Base-by-base conservation (phyloP, 306 rosid species). In the Begonia fuchsioides region DNA sequence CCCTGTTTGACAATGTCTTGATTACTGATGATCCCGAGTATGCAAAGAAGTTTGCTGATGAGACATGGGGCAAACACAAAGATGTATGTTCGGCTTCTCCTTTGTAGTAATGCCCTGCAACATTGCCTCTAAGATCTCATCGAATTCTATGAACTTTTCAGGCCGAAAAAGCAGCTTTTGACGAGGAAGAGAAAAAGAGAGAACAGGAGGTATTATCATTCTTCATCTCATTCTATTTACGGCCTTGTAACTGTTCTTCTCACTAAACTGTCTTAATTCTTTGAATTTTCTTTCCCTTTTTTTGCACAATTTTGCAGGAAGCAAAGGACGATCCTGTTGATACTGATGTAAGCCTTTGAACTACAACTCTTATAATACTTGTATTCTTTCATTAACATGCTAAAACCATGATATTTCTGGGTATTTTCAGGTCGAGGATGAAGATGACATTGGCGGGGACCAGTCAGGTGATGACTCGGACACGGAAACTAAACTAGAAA, bases 161-260 rank as follows among this genome's bases (percentile, higher is more conserved):
- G 97, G 97, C 78, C 51, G 98, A 92, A 78, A 92, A 92, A 73
- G 73, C 88, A 52, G 83, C 96, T 62, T 92, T 82, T 62, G 98
- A 92, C 0, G 98, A 82, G 72, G 77, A 65, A 2, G 98, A 92
- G 78, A 92, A 92, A 77, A 72, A 71, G 75, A 80, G 55, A 65
- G 93, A 82, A 56, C 85, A 85, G 92, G 95, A 80, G 63, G 32
- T 51, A 3, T 56, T 16, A 10, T 41, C 44, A 4, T 41, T 3
- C 11, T 6, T 10, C 12, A 41, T 41, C 12, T 41, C 13, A 19
- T 19, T 19, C 26, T 19, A 19, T 10, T 10, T 10, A 41, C 44
- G 5, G 44, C 13, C 12, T 41, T 4, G 12, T 10, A 10, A n/a
- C 11, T 41, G 12, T 41, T 6, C 2, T 2, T 4, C 44, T 3